A percentile compares a stretch with the other conserved stretches of the same genome.
These are phyloP conservation scores for Zychaea mexicana DNA, from an alignment of 371 early-diverging fungal species.

Conservation along the genomic window DNA sequence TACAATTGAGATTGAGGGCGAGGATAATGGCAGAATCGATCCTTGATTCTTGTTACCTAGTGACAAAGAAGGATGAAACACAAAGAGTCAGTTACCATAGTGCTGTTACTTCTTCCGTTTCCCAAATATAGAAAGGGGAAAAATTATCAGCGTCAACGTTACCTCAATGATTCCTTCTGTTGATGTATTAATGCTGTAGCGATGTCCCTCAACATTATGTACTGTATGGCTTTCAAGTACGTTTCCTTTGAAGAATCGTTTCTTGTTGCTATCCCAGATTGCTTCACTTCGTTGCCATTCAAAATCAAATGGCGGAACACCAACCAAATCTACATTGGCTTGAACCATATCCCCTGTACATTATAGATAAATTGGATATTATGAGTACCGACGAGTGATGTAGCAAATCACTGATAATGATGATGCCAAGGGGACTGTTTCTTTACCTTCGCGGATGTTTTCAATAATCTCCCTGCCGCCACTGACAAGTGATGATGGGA, in stretches of 20 bases:
- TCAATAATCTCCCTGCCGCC: constrained; percentile 52
- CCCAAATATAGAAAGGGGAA: too few species aligned
- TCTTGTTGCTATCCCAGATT: constrained; percentile 37
- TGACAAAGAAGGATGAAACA: neutral
- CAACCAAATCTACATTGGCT: constrained; percentile 48
- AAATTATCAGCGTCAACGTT: neutral
- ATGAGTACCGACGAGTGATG: too few species aligned
- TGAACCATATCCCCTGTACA: constrained; percentile 54
- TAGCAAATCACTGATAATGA: too few species aligned
- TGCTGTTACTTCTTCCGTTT: too few species aligned
- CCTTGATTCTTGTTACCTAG: constrained; percentile 47
- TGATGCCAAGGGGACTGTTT: too few species aligned
- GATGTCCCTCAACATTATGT: constrained; percentile 37
- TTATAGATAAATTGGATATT: too few species aligned
- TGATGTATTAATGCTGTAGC: constrained; percentile 47
- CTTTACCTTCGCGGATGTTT: constrained; percentile 52
- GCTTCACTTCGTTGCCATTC: constrained; percentile 54
- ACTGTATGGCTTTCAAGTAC: constrained; percentile 51
- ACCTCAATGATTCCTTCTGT: constrained; percentile 56
- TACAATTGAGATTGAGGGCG: constrained; percentile 12
- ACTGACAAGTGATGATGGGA: constrained; percentile 51
- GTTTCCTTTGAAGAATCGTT: constrained; percentile 45
- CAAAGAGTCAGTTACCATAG: neutral
- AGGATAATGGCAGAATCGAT: constrained; percentile 49
- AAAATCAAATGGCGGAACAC: constrained; percentile 57